These are phyloP conservation scores for Maudiozyma barnettii DNA, from an alignment of 805 yeast species.

Conservation along the genomic window DNA sequence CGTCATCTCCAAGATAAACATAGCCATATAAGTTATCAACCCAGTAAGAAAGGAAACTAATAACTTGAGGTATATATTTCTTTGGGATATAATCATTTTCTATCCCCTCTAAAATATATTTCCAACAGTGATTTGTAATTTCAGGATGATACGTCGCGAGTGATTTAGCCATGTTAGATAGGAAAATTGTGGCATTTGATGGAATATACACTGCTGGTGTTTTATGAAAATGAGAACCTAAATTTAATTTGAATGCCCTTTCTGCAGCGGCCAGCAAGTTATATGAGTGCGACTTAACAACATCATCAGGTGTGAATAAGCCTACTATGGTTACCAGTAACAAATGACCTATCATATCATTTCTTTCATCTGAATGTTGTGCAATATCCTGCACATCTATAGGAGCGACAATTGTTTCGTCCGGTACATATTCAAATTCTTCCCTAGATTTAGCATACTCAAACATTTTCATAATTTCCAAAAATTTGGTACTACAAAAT, in stretches of 20 bases:
- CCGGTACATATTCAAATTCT: conserved; percentile 29
- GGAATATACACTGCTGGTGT: conserved; percentile 61
- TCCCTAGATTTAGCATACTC: conserved; percentile 55
- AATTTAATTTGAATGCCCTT: conserved; percentile 47
- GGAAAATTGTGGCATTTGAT: conserved; percentile 51
- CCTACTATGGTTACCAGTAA: conserved; percentile 61
- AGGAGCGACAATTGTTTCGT: neutral
- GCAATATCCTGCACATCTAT: neutral
- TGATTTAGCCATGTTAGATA: conserved; percentile 45
- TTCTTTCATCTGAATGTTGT: conserved; percentile 20
- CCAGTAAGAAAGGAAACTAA: conserved; percentile 54
- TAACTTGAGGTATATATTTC: conserved; percentile 17
- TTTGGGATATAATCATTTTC: conserved; percentile 15
- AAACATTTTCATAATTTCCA: conserved; percentile 61
- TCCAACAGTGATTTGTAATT: conserved; percentile 47
- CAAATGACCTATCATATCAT: conserved; percentile 47
- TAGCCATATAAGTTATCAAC: conserved; percentile 51
- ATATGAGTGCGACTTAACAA: conserved; percentile 55
- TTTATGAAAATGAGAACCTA: conserved; percentile 46
- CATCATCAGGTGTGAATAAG: conserved; percentile 47
- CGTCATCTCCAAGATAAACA: conserved; percentile 46
- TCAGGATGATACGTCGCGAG: conserved; percentile 50
- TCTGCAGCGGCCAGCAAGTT: conserved; percentile 52
- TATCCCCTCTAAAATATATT: conserved; percentile 21
- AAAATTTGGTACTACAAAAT: conserved; percentile 40